Conservation (phyloP, 2,329 filamentous ascomycete genomes). For the Ceratocystis cubensis region DNA sequence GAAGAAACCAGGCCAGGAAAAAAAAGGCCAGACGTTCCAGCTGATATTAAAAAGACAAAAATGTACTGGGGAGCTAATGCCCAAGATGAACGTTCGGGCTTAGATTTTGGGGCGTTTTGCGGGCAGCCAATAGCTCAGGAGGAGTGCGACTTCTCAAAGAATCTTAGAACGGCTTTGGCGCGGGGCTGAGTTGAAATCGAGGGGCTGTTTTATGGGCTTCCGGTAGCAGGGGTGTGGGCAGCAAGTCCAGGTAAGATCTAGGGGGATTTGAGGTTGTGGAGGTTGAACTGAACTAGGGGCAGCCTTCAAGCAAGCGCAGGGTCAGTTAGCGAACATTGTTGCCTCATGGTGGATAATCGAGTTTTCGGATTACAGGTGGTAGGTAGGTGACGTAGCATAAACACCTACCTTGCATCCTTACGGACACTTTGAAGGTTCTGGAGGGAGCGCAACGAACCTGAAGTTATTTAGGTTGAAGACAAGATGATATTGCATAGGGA, state of each 20-base stretch:
- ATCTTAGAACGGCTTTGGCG: constrained; percentile 16
- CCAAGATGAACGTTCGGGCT: constrained; percentile 11
- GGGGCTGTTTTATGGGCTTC: constrained; percentile 19
- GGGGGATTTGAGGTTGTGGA: not conserved
- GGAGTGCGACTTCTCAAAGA: not conserved
- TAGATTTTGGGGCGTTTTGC: not conserved
- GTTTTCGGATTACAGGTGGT: not conserved
- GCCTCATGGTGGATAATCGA: not conserved
- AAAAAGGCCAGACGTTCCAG: constrained; percentile 10
- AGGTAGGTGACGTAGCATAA: constrained; percentile 8
- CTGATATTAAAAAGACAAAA: constrained; percentile 16
- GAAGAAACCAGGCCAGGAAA: constrained; percentile 2
- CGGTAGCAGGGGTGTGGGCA: constrained; percentile 6
- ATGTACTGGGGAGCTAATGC: constrained; percentile 16
- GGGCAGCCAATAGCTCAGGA: constrained; percentile 11
- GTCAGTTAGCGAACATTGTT: constrained; percentile 5
- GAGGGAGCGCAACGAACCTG: not conserved
- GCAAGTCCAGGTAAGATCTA: constrained; percentile 1
- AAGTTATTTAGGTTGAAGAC: not conserved
- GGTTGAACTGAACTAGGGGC: not conserved
- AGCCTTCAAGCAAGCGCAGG: constrained; percentile 10
- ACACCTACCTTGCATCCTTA: not conserved
- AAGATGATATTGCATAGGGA: not conserved
- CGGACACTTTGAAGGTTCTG: not conserved
- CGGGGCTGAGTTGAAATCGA: constrained; percentile 21